Conservation (phyloP, 331 rosid genomes). For the Telfairia occidentalis region DNA sequence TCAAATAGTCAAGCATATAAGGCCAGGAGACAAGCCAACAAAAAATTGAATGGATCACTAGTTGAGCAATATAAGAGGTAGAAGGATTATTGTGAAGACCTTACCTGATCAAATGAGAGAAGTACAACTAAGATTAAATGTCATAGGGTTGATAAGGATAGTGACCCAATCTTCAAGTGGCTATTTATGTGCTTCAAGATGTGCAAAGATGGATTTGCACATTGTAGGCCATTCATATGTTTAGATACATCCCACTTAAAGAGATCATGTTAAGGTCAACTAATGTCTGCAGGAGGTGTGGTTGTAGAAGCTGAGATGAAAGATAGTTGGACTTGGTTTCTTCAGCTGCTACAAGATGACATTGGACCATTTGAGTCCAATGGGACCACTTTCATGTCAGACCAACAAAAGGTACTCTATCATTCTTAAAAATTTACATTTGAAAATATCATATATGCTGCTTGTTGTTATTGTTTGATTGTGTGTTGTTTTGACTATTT, state of each 20-base stretch:
- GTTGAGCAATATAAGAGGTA: not conserved
- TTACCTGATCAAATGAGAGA: not conserved
- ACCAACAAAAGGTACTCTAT: not conserved
- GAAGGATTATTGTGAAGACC: not conserved
- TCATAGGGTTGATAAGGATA: too few relatives aligned
- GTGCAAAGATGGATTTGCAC: not conserved
- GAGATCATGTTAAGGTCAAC: too few relatives aligned
- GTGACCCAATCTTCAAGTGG: not conserved
- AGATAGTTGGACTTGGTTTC: not conserved
- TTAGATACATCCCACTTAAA: not conserved
- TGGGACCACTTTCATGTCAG: not conserved
- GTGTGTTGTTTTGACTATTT: not conserved
- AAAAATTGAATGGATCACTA: not conserved
- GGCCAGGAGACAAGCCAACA: not conserved
- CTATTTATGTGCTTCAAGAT: not conserved
- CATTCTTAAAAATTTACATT: too few relatives aligned
- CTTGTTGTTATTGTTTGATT: too few relatives aligned
- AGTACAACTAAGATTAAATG: not conserved
- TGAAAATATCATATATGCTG: too few relatives aligned
- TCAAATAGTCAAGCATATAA: not conserved
- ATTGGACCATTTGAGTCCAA: not conserved
- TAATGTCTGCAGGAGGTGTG: not conserved
- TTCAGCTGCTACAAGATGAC: not conserved
- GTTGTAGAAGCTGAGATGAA: not conserved
- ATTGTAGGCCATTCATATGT: not conserved